phyloP scores from a whole-genome alignment of 768 basidiomycete genomes.

The Coprinellus micaceus region DNA sequence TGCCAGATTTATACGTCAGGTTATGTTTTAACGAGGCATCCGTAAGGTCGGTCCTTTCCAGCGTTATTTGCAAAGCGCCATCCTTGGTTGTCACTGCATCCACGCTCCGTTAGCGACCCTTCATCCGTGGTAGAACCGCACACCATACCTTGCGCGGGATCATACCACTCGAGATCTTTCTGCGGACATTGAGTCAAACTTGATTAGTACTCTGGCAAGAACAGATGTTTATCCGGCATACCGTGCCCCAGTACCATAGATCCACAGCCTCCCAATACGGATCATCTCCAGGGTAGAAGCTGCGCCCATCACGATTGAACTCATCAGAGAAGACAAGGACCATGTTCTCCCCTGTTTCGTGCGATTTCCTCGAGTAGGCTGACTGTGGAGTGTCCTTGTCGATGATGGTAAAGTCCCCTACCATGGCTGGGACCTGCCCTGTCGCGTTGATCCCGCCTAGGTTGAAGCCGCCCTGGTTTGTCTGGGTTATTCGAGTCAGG shows the following conservation, averaged over 20 bases:
- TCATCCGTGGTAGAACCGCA: background rate
- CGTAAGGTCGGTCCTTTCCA: background rate
- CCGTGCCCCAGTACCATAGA: conserved; percentile 66
- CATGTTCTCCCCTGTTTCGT: conserved; percentile 43
- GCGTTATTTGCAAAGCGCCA: conserved; percentile 22
- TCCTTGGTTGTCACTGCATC: conserved; percentile 56
- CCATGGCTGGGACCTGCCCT: conserved; percentile 59
- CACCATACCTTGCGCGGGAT: conserved; percentile 44
- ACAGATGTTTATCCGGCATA: conserved; percentile 26
- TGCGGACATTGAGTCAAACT: conserved; percentile 8
- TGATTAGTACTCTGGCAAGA: background rate
- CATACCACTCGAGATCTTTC: conserved; percentile 62
- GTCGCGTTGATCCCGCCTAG: conserved; percentile 69
- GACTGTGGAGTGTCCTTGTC: conserved; percentile 68
- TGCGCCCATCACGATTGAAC: conserved; percentile 69
- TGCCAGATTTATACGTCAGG: conserved; percentile 52
- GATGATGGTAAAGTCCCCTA: conserved; percentile 60
- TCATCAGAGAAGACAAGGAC: conserved; percentile 76
- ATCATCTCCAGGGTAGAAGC: conserved; percentile 68
- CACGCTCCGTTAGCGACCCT: background rate
- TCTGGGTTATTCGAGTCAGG: conserved; percentile 18
- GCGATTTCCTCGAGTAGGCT: conserved; percentile 48
- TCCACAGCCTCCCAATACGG: conserved; percentile 61
- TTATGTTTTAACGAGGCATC: conserved; percentile 50
- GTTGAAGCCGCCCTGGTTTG: conserved; percentile 56